Percentiles rank a stretch among this genome's conserved stretches.
These are phyloP conservation scores for Mentha longifolia DNA, from an alignment of 257 asterid species.

Conservation along the genomic window DNA sequence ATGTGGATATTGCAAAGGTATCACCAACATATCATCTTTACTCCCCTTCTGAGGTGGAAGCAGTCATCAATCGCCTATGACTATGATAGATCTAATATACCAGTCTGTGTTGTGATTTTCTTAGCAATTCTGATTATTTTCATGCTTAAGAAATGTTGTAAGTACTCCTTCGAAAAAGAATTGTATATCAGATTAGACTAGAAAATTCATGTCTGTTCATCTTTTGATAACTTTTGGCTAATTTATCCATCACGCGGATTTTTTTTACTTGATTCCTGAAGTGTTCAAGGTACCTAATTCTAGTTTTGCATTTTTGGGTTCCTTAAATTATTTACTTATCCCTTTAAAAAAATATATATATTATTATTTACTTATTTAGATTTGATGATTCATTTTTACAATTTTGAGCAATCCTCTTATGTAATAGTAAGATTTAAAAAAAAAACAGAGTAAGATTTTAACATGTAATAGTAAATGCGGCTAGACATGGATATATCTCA, in stretches of 20 bases:
- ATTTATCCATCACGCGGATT: too few relatives aligned
- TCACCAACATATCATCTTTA: conserved; percentile 82
- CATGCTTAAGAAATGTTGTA: neutral
- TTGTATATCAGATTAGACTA: neutral
- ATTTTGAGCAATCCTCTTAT: too few relatives aligned
- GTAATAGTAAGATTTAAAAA: too few relatives aligned
- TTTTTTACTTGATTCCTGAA: too few relatives aligned
- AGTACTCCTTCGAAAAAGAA: neutral
- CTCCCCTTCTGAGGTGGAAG: conserved; percentile 83
- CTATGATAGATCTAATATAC: conserved; percentile 45
- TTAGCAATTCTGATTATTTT: neutral
- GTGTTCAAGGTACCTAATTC: neutral
- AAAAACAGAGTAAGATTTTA: too few relatives aligned
- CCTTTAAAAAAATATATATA: too few relatives aligned
- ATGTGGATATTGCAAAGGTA: conserved; percentile 88
- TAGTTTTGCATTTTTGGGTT: neutral
- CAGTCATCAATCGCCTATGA: conserved; percentile 72
- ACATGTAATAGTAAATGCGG: too few relatives aligned
- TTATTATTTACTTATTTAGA: too few relatives aligned
- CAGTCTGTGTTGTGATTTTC: neutral
- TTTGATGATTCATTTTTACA: too few relatives aligned
- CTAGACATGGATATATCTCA: too few relatives aligned
- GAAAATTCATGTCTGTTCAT: neutral
- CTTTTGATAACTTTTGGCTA: too few relatives aligned
- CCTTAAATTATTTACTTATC: neutral